Conservation (phyloP, 805 yeast species). For the Pichia rugopelliculosa region DNA sequence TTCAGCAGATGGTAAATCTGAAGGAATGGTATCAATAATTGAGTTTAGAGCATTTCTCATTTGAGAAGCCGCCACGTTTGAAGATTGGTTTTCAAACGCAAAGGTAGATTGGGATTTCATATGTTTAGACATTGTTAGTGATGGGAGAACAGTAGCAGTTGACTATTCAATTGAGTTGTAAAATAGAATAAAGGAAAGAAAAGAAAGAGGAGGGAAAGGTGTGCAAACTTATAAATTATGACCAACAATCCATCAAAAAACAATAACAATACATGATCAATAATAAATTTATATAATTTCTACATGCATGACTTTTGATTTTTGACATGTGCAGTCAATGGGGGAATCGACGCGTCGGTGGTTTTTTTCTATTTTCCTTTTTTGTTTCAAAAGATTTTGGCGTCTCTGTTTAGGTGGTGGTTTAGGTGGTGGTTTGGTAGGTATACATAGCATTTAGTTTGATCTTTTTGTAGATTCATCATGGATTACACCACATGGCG, state of each 20-base stretch:
- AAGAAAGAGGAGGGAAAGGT: no score
- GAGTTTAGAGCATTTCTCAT: constrained; percentile 94
- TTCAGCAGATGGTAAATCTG: constrained; percentile 23
- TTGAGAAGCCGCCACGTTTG: constrained; percentile 93
- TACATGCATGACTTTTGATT: no score
- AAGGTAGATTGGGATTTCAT: constrained; percentile 66
- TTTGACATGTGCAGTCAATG: no score
- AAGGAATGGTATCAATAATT: constrained; percentile 70
- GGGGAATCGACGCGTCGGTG: background rate
- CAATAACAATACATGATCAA: no score
- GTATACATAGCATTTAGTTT: no score
- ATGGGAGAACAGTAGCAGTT: background rate
- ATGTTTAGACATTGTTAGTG: constrained; percentile 39
- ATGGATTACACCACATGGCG: constrained; percentile 46
- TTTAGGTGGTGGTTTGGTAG: background rate
- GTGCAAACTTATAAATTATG: no score
- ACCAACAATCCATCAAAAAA: no score
- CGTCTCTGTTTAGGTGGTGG: background rate
- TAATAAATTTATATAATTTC: no score
- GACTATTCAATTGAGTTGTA: no score
- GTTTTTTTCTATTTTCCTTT: no score
- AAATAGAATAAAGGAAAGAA: background rate
- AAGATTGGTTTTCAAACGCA: constrained; percentile 92
- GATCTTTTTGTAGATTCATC: no score
- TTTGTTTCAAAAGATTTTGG: no score